Evolutionary conservation across 2,329 filamentous ascomycete genomes (phyloP).

Genomic region (Amesomyces nigricolor): DNA sequence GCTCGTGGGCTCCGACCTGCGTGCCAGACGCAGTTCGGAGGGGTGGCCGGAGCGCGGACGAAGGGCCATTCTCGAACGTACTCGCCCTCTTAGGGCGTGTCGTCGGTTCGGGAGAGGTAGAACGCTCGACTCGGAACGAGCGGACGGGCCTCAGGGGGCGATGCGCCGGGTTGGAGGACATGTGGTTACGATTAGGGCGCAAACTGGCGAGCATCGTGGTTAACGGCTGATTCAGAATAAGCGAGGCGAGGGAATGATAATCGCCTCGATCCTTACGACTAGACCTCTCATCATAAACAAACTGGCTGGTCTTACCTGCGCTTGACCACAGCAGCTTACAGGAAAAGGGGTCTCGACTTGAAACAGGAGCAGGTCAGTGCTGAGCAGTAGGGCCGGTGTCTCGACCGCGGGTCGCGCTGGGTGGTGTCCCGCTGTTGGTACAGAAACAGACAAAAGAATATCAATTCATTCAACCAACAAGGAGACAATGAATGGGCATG

Average conservation of each 20-base stretch:
- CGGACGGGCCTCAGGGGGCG: conserved; percentile 28
- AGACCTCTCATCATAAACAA: conserved; percentile 7
- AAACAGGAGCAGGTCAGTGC: conserved; percentile 20
- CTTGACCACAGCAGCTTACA: conserved; percentile 3
- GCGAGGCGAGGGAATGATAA: neutral
- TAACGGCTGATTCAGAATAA: conserved; percentile 8
- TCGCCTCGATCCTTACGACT: neutral
- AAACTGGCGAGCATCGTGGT: conserved; percentile 28
- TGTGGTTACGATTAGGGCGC: conserved; percentile 26
- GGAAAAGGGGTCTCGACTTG: conserved; percentile 20
- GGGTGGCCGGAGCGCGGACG: conserved; percentile 19
- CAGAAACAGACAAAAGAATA: neutral
- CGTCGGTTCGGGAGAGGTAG: conserved; percentile 16
- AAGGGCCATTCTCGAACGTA: conserved; percentile 40
- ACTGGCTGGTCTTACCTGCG: conserved; percentile 12
- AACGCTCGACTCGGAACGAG: conserved; percentile 26
- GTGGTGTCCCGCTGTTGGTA: neutral
- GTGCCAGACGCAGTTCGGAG: conserved; percentile 19
- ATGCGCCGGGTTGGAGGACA: conserved; percentile 27
- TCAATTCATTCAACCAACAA: neutral
- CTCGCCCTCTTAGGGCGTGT: conserved; percentile 40
- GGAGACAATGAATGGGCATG: neutral
- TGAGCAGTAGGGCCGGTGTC: conserved; percentile 10
- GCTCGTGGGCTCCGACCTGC: conserved; percentile 19
- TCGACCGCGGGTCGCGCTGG: neutral